Base-by-base conservation (phyloP, 2,329 filamentous ascomycete genomes). In the Fusarium continuum region DNA sequence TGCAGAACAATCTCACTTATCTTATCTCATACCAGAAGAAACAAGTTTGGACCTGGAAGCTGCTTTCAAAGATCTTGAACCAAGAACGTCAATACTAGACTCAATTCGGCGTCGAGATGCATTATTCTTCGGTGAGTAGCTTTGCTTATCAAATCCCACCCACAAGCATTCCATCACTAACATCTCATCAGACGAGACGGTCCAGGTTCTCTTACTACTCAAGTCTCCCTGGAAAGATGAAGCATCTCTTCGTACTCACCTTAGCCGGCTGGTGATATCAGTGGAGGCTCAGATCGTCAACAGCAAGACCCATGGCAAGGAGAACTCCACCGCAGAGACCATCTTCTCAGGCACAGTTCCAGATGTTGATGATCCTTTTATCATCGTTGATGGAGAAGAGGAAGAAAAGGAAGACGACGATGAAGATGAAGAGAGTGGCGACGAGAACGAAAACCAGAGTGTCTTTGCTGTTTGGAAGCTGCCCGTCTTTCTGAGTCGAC, bases 81-180 rank as follows among this genome's bases (percentile, higher is more conserved):
- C 76, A 64, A 80, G 77, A 49, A 77, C 79, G 63, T 78, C 77
- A 66, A 77, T 80, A 60, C 80, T 89, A 35, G 82, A 86, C 46
- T 83, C 83, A 16, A 82, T 92, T 70, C 77, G 84, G 36, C 83
- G 86, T 68, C 83, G 90, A 64, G 82, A 89, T 32, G 82, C 83
- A 50, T 79, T 93, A 32, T 90, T 91, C 72, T 92, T 93, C 72
- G 91, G 91, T 92, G 80, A 67, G 84, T 75, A 36, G 13, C 29
- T n/a, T n/a, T n/a, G n/a, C n/a, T 19, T 36, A 34, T 34, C 23
- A 31, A 13, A 39, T 51, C 20, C 25, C 65, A 70, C 83, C 84
- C 75, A 83, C 79, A 76, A n/a, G n/a, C n/a, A n/a, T 20, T 43
- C 16, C 17, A 17, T 55, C 32, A 32, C 70, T 71, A 19, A 71